Base-by-base conservation (phyloP, 176 grass and related monocot species). In the Microstegium vimineum region DNA sequence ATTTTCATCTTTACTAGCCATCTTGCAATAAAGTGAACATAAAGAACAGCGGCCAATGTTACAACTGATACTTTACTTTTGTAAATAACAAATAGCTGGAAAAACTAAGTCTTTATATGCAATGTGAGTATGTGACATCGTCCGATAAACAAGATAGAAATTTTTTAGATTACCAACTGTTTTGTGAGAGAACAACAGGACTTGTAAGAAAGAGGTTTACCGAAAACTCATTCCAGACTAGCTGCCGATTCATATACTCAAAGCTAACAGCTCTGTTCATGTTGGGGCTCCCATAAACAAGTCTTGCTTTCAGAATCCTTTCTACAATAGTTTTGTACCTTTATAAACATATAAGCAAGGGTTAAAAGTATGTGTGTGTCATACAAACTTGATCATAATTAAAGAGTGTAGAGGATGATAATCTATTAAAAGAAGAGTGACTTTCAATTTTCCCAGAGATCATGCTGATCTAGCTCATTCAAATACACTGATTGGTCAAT, bases 201-300 rank as follows among this genome's bases (percentile, higher is more conserved):
- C 23, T n/a, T n/a, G 35, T 22, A 68, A 81, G 56, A 69, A 73
- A 82, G 79, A 87, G 35, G 62, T 75, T 57, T 93, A 95, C 95
- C 86, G 95, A 98, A 79, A 98, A 98, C 65, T 98, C 95, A 82
- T 98, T 98, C 95, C 90, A 98, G 76, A 98, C 95, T 62, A 98
- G 86, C 71, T 98, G 92, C 16, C 95, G 88, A 83, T 98, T 98
- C 92, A 98, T 98, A 71, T 98, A 98, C 62, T 98, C 90, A 84
- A 95, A 98, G 76, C 95, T 98, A 79, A 95, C 95, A 71, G 95
- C 89, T 86, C 95, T 87, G 77, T 98, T 98, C 95, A 95, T 98
- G 63, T 93, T 98, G 80, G 95, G 95, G 72, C 89, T 95, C 62
- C 66, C 89, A 62, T 98, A 98, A 69, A 98, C 90, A 79, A 98